Conservation (phyloP, 164 flowering plant genomes). For the Chloranthus sessilifolius region DNA sequence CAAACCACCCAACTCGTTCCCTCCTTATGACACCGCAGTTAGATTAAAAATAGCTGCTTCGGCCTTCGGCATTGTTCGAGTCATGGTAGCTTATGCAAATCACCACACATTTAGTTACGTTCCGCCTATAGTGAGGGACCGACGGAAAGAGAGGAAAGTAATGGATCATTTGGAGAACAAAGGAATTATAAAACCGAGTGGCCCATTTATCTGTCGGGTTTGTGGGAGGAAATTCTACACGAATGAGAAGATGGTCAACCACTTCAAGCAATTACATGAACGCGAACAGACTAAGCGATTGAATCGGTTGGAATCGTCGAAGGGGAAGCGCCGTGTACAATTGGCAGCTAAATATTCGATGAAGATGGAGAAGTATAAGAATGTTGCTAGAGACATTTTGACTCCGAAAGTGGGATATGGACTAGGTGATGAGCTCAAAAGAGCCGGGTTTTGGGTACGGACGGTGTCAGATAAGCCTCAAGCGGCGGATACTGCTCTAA, state of each 20-base stretch:
- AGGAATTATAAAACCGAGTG: slow-evolving; percentile 39
- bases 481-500: slow-evolving; percentile 64
- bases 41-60: slow-evolving; percentile 50
- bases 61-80: slow-evolving; percentile 51
- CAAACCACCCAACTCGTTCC: slow-evolving; percentile 66
- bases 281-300: slow-evolving; percentile 65
- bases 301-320: slow-evolving; percentile 64
- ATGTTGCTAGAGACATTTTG: slow-evolving; percentile 52
- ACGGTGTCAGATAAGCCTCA: slow-evolving; percentile 63
- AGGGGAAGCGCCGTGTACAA: slow-evolving; percentile 53
- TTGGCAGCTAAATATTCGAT: slow-evolving; percentile 62
- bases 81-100: slow-evolving; percentile 77
- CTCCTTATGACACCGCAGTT: slow-evolving; percentile 66
- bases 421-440: slow-evolving; percentile 66
- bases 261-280: slow-evolving; percentile 77
- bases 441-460: slow-evolving; percentile 76
- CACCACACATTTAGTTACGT: slow-evolving; percentile 51
- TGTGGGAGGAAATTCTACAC: slow-evolving; percentile 74
- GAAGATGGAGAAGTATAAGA: slow-evolving; percentile 87
- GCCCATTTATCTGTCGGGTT: slow-evolving; percentile 54
- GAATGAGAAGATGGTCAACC: slow-evolving; percentile 58
- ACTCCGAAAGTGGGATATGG: slow-evolving; percentile 68
- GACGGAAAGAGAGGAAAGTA: slow-evolving; percentile 46
- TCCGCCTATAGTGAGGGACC: slow-evolving; percentile 44
- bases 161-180: slow-evolving; percentile 46